Evolutionary conservation across 345 rosid genomes (phyloP).

Genomic region (Eucalyptus pauciflora): DNA sequence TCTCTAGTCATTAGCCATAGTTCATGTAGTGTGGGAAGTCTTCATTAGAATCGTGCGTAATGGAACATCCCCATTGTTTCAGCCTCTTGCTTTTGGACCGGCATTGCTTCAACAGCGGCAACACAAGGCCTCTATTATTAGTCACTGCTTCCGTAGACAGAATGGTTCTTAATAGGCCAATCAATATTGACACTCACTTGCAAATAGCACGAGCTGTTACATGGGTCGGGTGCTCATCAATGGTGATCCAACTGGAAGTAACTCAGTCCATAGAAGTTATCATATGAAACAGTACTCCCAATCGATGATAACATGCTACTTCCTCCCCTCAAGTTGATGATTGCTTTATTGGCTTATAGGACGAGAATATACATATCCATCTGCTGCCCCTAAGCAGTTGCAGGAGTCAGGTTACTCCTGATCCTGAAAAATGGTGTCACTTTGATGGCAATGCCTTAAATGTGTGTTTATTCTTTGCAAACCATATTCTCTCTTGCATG

Average conservation of each 20-base stretch:
- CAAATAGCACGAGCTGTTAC: conserved; percentile 63
- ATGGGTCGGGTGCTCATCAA: conserved; percentile 80
- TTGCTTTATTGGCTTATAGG: neutral
- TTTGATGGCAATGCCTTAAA: too few relatives aligned
- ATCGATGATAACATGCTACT: neutral
- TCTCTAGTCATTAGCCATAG: too few relatives aligned
- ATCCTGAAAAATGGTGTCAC: too few relatives aligned
- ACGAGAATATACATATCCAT: too few relatives aligned
- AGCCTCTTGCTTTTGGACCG: neutral
- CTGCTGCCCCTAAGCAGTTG: neutral
- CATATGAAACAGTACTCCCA: neutral
- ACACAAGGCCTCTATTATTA: conserved; percentile 46
- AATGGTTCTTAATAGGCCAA: conserved; percentile 55
- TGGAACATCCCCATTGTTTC: too few relatives aligned
- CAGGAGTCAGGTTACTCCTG: neutral
- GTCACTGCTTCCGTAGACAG: conserved; percentile 90
- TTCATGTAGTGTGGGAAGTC: too few relatives aligned
- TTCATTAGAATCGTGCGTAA: too few relatives aligned
- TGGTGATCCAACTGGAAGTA: conserved; percentile 76
- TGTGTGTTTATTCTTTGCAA: too few relatives aligned
- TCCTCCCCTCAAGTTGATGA: neutral
- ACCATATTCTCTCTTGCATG: too few relatives aligned
- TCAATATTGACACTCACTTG: conserved; percentile 40
- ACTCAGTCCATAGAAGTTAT: conserved; percentile 44
- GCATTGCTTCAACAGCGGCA: conserved; percentile 59